Evolutionary conservation across 495 filamentous ascomycete species (phyloP).

Genomic region (Clavariopsis aquatica): DNA sequence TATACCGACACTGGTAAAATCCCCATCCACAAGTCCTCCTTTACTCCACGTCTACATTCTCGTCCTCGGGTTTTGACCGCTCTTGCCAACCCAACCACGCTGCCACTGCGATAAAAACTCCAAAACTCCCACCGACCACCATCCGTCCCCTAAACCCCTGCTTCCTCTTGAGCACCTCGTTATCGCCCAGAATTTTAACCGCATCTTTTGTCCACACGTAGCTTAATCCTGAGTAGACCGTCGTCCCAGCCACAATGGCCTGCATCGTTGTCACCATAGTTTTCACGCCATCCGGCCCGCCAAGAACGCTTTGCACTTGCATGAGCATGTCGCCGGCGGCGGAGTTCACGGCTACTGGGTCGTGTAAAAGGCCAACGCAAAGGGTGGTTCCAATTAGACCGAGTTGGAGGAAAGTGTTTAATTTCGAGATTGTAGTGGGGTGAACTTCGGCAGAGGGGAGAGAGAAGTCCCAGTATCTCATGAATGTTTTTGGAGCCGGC

Average conservation of each 20-base stretch:
- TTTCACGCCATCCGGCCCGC: slow-evolving; percentile 30
- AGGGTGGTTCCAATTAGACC: slow-evolving; percentile 45
- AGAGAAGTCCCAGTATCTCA: slow-evolving; percentile 96
- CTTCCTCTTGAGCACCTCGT: slow-evolving; percentile 47
- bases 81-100: slow-evolving; percentile 32
- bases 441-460: slow-evolving; percentile 90
- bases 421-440: slow-evolving; percentile 86
- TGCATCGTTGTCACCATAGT: slow-evolving; percentile 38
- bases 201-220: slow-evolving; percentile 45
- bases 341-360: slow-evolving; percentile 22
- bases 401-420: slow-evolving; percentile 50
- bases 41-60: neutral
- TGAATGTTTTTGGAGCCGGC: slow-evolving; percentile 87
- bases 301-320: slow-evolving; percentile 13
- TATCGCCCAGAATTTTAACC: slow-evolving; percentile 45
- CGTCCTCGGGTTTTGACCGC: slow-evolving; percentile 9
- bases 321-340: slow-evolving; percentile 9
- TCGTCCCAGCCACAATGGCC: slow-evolving; percentile 45
- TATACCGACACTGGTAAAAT: too few relatives aligned
- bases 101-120: slow-evolving; percentile 38
- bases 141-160: slow-evolving; percentile 45
- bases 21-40: neutral
- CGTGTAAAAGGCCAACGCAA: slow-evolving; percentile 27
- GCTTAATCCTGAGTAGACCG: slow-evolving; percentile 46
- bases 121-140: slow-evolving; percentile 45